Conservation (phyloP, 352 stramenopile species). For the Phytopythium sindhum region DNA sequence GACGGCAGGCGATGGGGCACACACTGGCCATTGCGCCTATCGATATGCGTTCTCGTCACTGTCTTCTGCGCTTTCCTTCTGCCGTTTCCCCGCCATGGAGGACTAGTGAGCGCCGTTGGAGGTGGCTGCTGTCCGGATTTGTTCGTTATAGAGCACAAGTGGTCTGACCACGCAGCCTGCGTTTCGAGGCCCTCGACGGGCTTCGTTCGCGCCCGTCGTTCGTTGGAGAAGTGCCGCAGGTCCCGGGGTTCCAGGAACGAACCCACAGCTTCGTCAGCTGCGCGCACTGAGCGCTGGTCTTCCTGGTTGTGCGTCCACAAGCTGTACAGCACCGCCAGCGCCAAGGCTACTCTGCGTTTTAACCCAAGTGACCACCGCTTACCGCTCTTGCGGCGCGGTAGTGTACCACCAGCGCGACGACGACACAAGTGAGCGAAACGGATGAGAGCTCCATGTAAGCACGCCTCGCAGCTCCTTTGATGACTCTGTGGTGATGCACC, state of each 20-base stretch:
- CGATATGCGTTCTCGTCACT: background rate
- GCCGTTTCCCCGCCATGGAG: background rate
- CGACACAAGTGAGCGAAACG: background rate
- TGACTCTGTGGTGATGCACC: no score
- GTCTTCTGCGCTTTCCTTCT: background rate
- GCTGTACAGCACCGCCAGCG: background rate
- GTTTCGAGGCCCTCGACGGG: background rate
- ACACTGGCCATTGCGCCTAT: background rate
- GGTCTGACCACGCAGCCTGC: background rate
- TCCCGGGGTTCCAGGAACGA: background rate
- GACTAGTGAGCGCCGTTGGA: background rate
- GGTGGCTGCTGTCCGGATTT: background rate
- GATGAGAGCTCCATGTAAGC: slow-evolving; percentile 9
- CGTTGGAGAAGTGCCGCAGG: background rate
- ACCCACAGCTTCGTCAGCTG: background rate
- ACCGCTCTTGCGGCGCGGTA: background rate
- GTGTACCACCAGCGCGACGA: background rate
- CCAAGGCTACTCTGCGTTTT: background rate
- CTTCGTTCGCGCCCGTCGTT: background rate
- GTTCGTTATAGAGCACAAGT: slow-evolving; percentile 1
- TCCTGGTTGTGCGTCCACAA: background rate
- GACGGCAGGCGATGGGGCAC: background rate
- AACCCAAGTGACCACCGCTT: background rate
- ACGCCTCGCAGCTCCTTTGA: background rate
- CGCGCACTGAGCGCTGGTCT: background rate